Conservation (phyloP, 164 flowering plant species). For the Aristolochia contorta region DNA sequence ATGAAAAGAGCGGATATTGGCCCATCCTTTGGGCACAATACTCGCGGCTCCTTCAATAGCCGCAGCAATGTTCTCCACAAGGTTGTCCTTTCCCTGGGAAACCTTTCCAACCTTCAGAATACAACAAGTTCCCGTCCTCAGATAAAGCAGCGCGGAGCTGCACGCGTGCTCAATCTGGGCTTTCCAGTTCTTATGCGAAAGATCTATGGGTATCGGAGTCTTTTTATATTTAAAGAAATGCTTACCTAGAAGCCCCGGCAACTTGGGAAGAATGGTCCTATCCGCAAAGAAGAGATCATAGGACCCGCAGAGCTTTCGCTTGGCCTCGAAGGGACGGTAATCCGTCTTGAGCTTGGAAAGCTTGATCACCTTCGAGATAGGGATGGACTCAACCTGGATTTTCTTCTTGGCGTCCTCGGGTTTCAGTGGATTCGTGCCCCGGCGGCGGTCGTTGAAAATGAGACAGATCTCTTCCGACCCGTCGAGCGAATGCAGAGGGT, state of each 20-base stretch:
- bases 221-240: constrained; percentile 76
- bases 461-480: constrained; percentile 43
- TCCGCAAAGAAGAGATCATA: constrained; percentile 61
- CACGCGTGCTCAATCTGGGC: constrained; percentile 52
- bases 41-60: constrained; percentile 49
- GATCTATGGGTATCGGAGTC: constrained; percentile 65
- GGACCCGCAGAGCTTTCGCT: constrained; percentile 55
- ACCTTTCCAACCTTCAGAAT: constrained; percentile 47
- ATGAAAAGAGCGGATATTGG: constrained; percentile 54
- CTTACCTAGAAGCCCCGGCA: constrained; percentile 71
- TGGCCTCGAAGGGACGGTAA: constrained; percentile 63
- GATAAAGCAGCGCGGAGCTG: constrained; percentile 40
- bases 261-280: constrained; percentile 38
- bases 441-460: constrained; percentile 53
- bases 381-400: constrained; percentile 39
- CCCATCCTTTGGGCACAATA: constrained; percentile 67
- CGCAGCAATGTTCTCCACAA: constrained; percentile 52
- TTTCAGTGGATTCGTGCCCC: constrained; percentile 24
- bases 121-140: constrained; percentile 75
- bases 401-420: constrained; percentile 44
- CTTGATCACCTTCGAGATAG: constrained; percentile 59
- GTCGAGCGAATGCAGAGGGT: constrained; percentile 32
- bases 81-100: constrained; percentile 39
- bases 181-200: constrained; percentile 62
- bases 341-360: constrained; percentile 61